Evolutionary conservation across 345 rosid species (phyloP).

Genomic region (Nephelium lappaceum): DNA sequence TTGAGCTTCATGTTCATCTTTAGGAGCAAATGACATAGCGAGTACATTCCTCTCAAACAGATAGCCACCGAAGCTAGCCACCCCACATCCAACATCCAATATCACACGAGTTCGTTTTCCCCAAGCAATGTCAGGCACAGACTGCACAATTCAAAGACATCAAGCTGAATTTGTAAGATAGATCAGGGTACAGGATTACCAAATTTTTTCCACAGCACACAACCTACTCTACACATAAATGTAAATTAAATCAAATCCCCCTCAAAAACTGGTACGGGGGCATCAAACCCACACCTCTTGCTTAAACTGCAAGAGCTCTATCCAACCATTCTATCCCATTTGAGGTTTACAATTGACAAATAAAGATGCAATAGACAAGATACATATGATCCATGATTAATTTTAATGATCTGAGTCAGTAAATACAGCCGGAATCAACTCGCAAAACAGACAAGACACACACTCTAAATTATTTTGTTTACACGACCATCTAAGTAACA

Average conservation of each 20-base stretch:
- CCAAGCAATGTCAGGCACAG: slow-evolving; percentile 82
- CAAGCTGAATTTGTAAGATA: slow-evolving; percentile 15
- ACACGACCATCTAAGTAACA: background rate
- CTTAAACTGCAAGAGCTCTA: background rate
- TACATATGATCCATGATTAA: background rate
- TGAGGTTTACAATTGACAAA: background rate
- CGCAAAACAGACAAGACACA: background rate
- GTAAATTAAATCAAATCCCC: background rate
- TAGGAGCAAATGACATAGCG: slow-evolving; percentile 95
- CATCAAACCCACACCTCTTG: background rate
- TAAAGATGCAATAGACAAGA: background rate
- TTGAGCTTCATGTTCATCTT: slow-evolving; percentile 99
- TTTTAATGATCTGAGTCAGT: background rate
- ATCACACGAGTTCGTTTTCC: slow-evolving; percentile 81
- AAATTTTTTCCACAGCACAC: background rate
- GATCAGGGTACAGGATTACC: background rate
- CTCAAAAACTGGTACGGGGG: background rate
- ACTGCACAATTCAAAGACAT: slow-evolving; percentile 49
- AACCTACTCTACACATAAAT: background rate
- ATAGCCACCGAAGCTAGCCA: slow-evolving; percentile 97
- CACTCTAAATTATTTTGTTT: background rate
- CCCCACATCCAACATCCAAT: slow-evolving; percentile 99
- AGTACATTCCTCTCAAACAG: slow-evolving; percentile 88
- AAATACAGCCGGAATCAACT: slow-evolving; percentile 4
- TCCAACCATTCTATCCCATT: background rate